Conservation (phyloP, 164 flowering plant species). For the Chloranthus sessilifolius region DNA sequence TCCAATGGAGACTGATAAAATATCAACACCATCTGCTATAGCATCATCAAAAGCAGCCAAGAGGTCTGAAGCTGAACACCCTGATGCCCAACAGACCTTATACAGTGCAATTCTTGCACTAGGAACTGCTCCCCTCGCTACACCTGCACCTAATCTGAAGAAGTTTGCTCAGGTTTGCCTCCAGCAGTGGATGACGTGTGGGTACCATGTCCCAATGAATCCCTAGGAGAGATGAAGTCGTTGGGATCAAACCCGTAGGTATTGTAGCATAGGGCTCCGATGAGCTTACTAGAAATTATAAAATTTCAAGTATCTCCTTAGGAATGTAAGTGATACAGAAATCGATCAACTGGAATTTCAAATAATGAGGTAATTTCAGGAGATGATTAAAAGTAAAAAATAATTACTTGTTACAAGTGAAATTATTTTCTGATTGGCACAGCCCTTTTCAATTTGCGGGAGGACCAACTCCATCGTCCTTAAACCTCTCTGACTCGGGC, state of each 20-base stretch:
- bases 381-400: too few relatives aligned
- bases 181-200: constrained; percentile 74
- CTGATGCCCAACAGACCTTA: constrained; percentile 52
- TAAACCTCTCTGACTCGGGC: too few relatives aligned
- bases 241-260: background rate
- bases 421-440: too few relatives aligned
- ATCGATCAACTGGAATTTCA: too few relatives aligned
- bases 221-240: constrained; percentile 41
- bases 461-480: too few relatives aligned
- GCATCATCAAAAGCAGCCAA: constrained; percentile 72
- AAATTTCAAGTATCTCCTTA: too few relatives aligned
- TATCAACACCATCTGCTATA: constrained; percentile 67
- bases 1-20: constrained; percentile 57
- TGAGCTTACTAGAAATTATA: constrained; percentile 62
- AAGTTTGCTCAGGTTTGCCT: constrained; percentile 35
- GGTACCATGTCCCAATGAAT: constrained; percentile 58
- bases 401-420: too few relatives aligned
- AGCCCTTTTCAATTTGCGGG: too few relatives aligned
- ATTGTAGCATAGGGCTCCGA: constrained; percentile 47
- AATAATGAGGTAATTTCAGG: too few relatives aligned
- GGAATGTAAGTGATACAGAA: too few relatives aligned
- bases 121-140: constrained; percentile 61
- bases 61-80: constrained; percentile 43
- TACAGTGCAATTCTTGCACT: constrained; percentile 53
- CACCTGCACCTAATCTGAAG: constrained; percentile 44